phyloP scores from a whole-genome alignment of 2,329 filamentous ascomycete genomes.

The Aspergillus vadensis region DNA sequence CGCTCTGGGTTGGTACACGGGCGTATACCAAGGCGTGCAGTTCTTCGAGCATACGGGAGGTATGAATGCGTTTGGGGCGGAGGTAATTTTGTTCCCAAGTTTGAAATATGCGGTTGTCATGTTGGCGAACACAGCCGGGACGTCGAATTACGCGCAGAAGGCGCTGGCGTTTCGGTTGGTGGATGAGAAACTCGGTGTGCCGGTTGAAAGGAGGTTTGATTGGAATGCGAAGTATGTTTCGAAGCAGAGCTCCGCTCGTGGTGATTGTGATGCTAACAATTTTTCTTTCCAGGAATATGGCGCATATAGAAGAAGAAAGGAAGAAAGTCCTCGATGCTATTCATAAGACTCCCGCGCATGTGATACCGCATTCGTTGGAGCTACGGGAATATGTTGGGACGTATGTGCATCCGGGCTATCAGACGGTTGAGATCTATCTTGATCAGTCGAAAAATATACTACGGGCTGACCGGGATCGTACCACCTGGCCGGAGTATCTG shows the following conservation, averaged over 20 bases:
- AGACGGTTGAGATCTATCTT: not conserved
- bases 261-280: not conserved
- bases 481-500: not conserved
- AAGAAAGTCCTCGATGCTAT: not conserved
- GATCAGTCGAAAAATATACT: not conserved
- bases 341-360: not conserved
- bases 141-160: conserved; percentile 40
- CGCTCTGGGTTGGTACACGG: conserved; percentile 23
- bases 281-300: not conserved
- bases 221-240: conserved; percentile 27
- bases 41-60: conserved; percentile 48
- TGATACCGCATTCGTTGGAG: not conserved
- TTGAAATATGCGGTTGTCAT: conserved; percentile 47
- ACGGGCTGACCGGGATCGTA: not conserved
- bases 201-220: conserved; percentile 38
- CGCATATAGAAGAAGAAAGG: not conserved
- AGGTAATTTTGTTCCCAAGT: conserved; percentile 49
- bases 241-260: rapidly evolving
- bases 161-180: conserved; percentile 37
- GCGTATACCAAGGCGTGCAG: conserved; percentile 31
- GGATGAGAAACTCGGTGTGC: conserved; percentile 43
- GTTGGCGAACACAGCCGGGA: conserved; percentile 49
- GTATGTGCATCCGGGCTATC: not conserved
- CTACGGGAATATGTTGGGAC: not conserved
- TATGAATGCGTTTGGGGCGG: conserved; percentile 47